Evolutionary conservation across 345 rosid species (phyloP), one percentile per base, ranked within the genome.

Genomic region (Microthlaspi erraticum): DNA sequence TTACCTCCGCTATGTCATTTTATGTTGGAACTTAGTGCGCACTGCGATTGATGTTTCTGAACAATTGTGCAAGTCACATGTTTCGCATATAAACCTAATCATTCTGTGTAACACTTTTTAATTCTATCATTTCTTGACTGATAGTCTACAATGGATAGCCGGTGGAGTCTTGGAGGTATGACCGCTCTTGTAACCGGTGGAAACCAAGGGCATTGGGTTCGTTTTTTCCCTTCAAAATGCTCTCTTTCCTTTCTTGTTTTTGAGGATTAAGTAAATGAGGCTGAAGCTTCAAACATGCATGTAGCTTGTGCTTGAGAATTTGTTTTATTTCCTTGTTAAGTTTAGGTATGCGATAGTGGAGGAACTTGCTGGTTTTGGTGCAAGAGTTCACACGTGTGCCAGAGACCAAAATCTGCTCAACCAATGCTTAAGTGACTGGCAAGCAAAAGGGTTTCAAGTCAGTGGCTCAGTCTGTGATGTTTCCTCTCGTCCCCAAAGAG

Each of bases 331-430:
- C 23, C 23, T 20, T 20, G 2, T 20, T 20, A 20, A 20, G 23
- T 20, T 20, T 20, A 84, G 86, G 75, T 52, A 66, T 56, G 87
- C 88, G 9, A 71, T 75, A 6, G 85, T 83, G 37, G 89, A 82
- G 77, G 91, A 88, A 68, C 66, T 86, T 26, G 86, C 81, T 11
- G 80, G 69, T 33, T 79, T 83, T 1, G 87, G 88, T 1, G 91
- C 84, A 1, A 78, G 75, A 52, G 84, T 86, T 26, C 83, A 85
- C 56, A 85, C 83, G 0, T 76, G 78, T 61, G 45, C 31, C 6
- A 68, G 66, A 57, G 76, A 80, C 52, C 78, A 79, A 63, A 44
- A 68, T 17, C 72, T 72, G 42, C 75, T 86, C 3, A 52, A 77
- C 3, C 45, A 73, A 56, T 78, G 83, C 68, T 63, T 86, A 59